Percentiles rank a stretch among this genome's conserved stretches.
phyloP scores from a whole-genome alignment of 2,329 filamentous ascomycete species.

The Alternaria conjuncta region DNA sequence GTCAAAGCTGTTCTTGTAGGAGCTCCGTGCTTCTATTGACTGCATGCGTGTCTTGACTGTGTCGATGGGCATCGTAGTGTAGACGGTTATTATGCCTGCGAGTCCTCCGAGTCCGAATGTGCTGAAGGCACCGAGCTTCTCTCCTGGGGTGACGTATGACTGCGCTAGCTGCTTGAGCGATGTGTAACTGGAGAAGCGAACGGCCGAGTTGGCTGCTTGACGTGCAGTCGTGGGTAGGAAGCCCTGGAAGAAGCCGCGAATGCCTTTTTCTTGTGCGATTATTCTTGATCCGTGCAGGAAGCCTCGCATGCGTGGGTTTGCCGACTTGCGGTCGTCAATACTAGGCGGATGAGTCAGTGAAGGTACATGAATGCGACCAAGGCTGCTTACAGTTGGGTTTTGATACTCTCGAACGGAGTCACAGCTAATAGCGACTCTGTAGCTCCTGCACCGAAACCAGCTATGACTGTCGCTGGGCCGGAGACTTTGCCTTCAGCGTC shows the following conservation, averaged over 20 bases:
- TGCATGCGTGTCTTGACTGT: conserved; percentile 98
- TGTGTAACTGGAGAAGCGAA: conserved; percentile 89
- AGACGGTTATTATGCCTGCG: conserved; percentile 91
- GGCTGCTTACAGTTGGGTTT: conserved; percentile 75
- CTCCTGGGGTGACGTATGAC: conserved; percentile 89
- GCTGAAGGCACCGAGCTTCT: conserved; percentile 86
- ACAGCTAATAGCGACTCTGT: conserved; percentile 94
- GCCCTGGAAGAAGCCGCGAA: conserved; percentile 95
- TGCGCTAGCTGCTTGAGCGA: conserved; percentile 89
- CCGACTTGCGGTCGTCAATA: conserved; percentile 91
- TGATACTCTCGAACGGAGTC: conserved; percentile 97
- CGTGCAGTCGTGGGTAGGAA: conserved; percentile 93
- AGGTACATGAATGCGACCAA: not conserved
- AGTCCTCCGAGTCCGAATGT: conserved; percentile 92
- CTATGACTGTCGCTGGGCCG: conserved; percentile 87
- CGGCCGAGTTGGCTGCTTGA: conserved; percentile 92
- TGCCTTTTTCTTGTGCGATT: conserved; percentile 85
- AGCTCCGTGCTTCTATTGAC: conserved; percentile 79
- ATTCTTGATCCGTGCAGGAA: conserved; percentile 90
- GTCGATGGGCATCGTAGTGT: conserved; percentile 74
- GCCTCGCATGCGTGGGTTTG: conserved; percentile 84
- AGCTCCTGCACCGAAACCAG: conserved; percentile 91
- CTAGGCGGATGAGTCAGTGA: conserved; percentile 50
- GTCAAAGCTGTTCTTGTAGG: conserved; percentile 86
- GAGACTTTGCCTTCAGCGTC: conserved; percentile 88